phyloP scores from a whole-genome alignment of 2,329 filamentous ascomycete genomes.

The Fusarium succisae region DNA sequence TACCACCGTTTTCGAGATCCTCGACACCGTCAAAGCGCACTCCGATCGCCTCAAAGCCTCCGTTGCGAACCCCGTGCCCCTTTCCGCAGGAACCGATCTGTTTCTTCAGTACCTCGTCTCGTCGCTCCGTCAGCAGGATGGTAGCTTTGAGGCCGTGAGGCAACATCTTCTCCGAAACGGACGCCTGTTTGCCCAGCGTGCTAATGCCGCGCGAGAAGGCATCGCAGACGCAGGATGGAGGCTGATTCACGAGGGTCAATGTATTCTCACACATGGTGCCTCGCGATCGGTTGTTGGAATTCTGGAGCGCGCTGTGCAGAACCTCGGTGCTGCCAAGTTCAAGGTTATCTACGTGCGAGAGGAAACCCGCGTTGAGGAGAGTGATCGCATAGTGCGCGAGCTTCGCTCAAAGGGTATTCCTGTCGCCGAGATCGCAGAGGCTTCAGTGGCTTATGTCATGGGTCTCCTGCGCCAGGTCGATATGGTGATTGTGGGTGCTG shows the following conservation, averaged over 20 bases:
- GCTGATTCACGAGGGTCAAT: constrained; percentile 80
- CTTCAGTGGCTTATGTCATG: constrained; percentile 83
- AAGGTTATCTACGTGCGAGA: constrained; percentile 82
- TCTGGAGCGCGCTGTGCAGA: constrained; percentile 72
- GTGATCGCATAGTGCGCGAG: constrained; percentile 73
- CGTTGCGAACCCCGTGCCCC: constrained; percentile 87
- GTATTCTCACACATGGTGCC: constrained; percentile 90
- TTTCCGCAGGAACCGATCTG: constrained; percentile 92
- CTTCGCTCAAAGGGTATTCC: constrained; percentile 80
- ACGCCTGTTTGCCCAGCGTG: constrained; percentile 84
- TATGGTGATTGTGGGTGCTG: constrained; percentile 73
- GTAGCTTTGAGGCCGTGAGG: constrained; percentile 79
- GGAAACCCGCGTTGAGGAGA: constrained; percentile 66
- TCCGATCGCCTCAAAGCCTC: constrained; percentile 80
- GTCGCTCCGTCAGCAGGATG: constrained; percentile 67
- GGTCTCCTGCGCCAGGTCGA: constrained; percentile 65
- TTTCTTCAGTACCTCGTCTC: constrained; percentile 94
- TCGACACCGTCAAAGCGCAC: constrained; percentile 82
- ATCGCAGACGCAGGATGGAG: constrained; percentile 83
- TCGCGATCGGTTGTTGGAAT: constrained; percentile 84
- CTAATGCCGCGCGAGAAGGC: constrained; percentile 83
- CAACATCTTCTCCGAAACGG: constrained; percentile 87
- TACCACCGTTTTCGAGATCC: constrained; percentile 91
- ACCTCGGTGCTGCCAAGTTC: constrained; percentile 71
- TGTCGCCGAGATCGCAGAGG: constrained; percentile 69